Evolutionary conservation across 306 rosid species (phyloP), one percentile per base, ranked within the genome.

Genomic region (barrel medic (Medicago truncatula)): DNA sequence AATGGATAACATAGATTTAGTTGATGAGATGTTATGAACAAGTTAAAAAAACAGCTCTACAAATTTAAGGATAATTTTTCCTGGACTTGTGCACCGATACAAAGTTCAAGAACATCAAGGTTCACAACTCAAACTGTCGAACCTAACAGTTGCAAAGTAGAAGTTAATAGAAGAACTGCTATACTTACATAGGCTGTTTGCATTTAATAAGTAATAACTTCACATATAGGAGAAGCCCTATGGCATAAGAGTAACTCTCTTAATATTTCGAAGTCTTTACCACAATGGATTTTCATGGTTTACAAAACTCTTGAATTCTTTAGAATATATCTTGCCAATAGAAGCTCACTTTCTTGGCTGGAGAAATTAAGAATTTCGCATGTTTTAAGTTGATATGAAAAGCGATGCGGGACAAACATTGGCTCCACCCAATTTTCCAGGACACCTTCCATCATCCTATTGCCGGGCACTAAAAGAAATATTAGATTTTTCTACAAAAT

Each of bases 221-320:
- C 50, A 44, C 50, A 44, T 10, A 4, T 11, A 44, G 50, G 50
- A 44, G 50, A 44, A 5, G 50, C 15, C 15, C 13, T 44, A 2
- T 4, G 13, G 5, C 50, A 44, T 49, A 15, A 14, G 1, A 2
- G 6, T 49, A 49, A 49, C 15, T 14, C 17, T 14, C 2, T 23
- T 2, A 1, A 2, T 23, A 23, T 23, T 23, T 23, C 1, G 1
- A 6, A 2, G 28, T 4, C 5, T 15, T 1, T 6, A 49, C 0
- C 7, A 0, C 8, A 4, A 6, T 0, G 2, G 14, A 58, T 10
- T 25, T 6, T 12, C 64, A 58, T 23, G n/a, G 3, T 58, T 58
- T 23, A 8, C 16, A 58, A 62, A 62, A 62, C 68, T 62, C 21
- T 62, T 62, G 68, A 47, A 15, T 62, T 62, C 20, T 36, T 62